A percentile compares a stretch with the other conserved stretches of the same genome.
Evolutionary conservation across 176 grass and related monocot species (phyloP).

Genomic region (Paspalum notatum): DNA sequence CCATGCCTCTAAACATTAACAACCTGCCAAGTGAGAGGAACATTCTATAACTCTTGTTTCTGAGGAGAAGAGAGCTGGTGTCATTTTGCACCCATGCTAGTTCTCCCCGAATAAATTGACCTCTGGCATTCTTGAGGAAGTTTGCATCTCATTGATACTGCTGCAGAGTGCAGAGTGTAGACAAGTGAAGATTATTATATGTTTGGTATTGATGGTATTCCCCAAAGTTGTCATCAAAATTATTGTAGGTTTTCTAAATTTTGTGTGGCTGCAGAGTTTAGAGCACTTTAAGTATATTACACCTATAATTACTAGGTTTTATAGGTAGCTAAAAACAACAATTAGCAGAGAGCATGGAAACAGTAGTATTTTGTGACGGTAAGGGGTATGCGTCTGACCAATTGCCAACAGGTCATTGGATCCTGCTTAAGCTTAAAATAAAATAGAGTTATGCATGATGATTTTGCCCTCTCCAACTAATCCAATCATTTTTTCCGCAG

Average conservation of each 20-base stretch:
- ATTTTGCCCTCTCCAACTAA: slow-evolving; percentile 24
- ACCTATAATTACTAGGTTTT: background rate
- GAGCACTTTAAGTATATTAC: background rate
- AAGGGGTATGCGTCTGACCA: background rate
- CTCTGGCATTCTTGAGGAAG: slow-evolving; percentile 1
- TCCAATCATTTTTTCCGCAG: slow-evolving; percentile 44
- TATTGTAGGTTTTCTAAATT: background rate
- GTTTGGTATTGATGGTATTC: background rate
- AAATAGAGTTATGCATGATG: slow-evolving; percentile 7
- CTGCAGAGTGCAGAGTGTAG: background rate
- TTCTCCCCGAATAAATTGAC: background rate
- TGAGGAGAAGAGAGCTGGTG: background rate
- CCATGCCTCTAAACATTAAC: background rate
- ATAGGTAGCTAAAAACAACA: background rate
- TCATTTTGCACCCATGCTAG: background rate
- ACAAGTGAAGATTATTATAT: background rate
- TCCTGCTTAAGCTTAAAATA: slow-evolving; percentile 24
- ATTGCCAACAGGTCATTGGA: slow-evolving; percentile 5
- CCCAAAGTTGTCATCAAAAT: background rate
- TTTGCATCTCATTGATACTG: slow-evolving; percentile 22
- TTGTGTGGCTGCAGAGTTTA: background rate
- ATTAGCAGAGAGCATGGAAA: background rate
- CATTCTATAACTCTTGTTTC: background rate
- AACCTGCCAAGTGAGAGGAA: background rate
- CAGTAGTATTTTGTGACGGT: background rate